Evolutionary conservation across 2,329 filamentous ascomycete genomes (phyloP), one percentile per base, ranked within the genome.

Genomic region (Cladosporium sp.): DNA sequence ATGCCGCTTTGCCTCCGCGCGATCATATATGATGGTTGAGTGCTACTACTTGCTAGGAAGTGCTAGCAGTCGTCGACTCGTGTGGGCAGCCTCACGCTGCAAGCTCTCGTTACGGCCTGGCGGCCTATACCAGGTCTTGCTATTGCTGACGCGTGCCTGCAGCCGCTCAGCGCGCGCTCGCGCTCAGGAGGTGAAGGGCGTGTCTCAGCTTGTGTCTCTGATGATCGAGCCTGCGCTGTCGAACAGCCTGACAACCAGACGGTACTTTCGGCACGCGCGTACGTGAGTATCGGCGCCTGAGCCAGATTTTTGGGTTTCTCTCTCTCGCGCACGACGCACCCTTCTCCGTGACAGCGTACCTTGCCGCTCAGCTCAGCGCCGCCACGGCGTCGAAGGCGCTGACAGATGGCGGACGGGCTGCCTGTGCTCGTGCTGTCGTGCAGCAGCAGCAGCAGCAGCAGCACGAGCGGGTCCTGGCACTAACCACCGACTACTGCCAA

Each of bases 201-300:
- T 63, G 61, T 63, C 61, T 63, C 61, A 56, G 50, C 50, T 28
- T 28, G 33, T 63, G 61, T 63, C 61, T 63, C 50, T 63, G 61
- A 56, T 56, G 61, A 63, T 63, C 61, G 61, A 55, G 23, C 33
- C 3, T 23, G 21, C 37, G 56, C 37, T 46, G 56, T 16, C 59
- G 12, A 12, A 33, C 57, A 60, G 57, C 59, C n/a, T 35, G 31
- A 33, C 44, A 50, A 61, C n/a, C 58, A 44, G 59, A 28, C 33
- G n/a, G 46, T 52, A 21, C 46, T 44, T 46, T 14, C 40, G 50
- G 50, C 26, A 53, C 52, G 52, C 23, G 21, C 26, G 18, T 28
- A 52, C 23, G 10, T 28, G 49, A 50, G 46, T 18, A 44, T 44
- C 18, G 37, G 23, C 46, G 21, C 46, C 46, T 28, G 14, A 12